phyloP scores from a whole-genome alignment of 805 yeast genomes.

The Saturnispora gosingensis region DNA sequence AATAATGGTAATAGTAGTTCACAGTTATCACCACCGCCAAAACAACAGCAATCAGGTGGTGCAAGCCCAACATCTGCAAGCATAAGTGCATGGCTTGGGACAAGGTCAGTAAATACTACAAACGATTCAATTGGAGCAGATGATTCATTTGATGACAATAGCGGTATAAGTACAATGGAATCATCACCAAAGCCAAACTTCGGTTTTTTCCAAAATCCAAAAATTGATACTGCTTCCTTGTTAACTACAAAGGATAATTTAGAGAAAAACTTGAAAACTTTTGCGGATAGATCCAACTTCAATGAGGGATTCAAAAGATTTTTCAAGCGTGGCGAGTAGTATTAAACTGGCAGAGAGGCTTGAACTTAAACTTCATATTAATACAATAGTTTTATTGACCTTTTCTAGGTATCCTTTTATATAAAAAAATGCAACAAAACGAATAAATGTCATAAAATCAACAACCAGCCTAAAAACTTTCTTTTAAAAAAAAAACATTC shows the following conservation, averaged over 20 bases:
- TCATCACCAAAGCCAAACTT: conserved; percentile 11
- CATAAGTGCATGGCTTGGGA: not conserved
- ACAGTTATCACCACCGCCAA: conserved; percentile 13
- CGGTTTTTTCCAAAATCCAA: conserved; percentile 18
- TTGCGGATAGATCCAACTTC: conserved; percentile 50
- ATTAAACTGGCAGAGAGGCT: not conserved
- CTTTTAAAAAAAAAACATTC: not conserved
- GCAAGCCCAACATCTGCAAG: not conserved
- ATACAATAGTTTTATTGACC: not conserved
- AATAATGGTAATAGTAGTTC: conserved; percentile 10
- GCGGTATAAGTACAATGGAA: not conserved
- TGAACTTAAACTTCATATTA: not conserved
- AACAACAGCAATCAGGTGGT: not conserved
- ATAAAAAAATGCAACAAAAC: conserved; percentile 3
- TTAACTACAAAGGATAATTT: conserved; percentile 34
- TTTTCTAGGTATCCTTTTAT: not conserved
- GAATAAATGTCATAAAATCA: not conserved
- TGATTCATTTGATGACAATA: conserved; percentile 6
- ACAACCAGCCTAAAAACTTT: not conserved
- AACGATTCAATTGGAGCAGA: not conserved
- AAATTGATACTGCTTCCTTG: conserved; percentile 23
- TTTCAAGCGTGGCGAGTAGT: conserved; percentile 29
- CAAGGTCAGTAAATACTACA: not conserved
- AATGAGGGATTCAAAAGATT: conserved; percentile 63
- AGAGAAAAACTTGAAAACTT: conserved; percentile 37